Percentiles rank a stretch among this genome's conserved stretches.
Evolutionary conservation across 2,329 filamentous ascomycete species (phyloP).

Genomic region (Simplicillium aogashimaense): DNA sequence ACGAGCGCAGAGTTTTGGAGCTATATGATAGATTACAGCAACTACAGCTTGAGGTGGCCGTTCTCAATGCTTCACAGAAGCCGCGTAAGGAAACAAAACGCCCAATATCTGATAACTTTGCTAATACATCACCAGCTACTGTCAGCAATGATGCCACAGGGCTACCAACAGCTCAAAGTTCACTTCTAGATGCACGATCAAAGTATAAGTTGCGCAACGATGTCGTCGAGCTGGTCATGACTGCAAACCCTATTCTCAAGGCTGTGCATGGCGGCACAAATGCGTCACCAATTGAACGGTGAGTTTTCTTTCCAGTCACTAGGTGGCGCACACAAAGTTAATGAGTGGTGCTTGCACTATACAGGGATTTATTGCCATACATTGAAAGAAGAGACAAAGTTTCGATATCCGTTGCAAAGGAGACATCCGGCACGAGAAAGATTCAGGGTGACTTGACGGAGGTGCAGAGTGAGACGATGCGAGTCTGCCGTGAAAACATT

Average conservation of each 20-base stretch:
- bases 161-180: slow-evolving; percentile 49
- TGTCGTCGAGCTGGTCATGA: slow-evolving; percentile 58
- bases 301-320: slow-evolving; percentile 12
- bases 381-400: slow-evolving; percentile 57
- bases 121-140: slow-evolving; percentile 7
- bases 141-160: slow-evolving; percentile 32
- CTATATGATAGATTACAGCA: slow-evolving; percentile 65
- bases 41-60: slow-evolving; percentile 60
- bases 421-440: slow-evolving; percentile 42
- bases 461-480: slow-evolving; percentile 48
- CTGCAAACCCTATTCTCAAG: slow-evolving; percentile 66
- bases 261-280: slow-evolving; percentile 62
- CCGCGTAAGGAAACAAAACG: no score
- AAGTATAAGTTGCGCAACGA: slow-evolving; percentile 60
- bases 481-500: slow-evolving; percentile 49
- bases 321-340: background rate
- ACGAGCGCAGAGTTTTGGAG: slow-evolving; percentile 56
- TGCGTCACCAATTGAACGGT: slow-evolving; percentile 60
- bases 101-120: background rate
- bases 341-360: slow-evolving; percentile 1
- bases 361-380: slow-evolving; percentile 56
- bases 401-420: slow-evolving; percentile 52
- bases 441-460: slow-evolving; percentile 42
- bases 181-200: slow-evolving; percentile 60
- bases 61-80: slow-evolving; percentile 39